Evolutionary conservation across 257 asterid genomes (phyloP), one percentile per base, ranked within the genome.

Genomic region (Handroanthus guayacan): DNA sequence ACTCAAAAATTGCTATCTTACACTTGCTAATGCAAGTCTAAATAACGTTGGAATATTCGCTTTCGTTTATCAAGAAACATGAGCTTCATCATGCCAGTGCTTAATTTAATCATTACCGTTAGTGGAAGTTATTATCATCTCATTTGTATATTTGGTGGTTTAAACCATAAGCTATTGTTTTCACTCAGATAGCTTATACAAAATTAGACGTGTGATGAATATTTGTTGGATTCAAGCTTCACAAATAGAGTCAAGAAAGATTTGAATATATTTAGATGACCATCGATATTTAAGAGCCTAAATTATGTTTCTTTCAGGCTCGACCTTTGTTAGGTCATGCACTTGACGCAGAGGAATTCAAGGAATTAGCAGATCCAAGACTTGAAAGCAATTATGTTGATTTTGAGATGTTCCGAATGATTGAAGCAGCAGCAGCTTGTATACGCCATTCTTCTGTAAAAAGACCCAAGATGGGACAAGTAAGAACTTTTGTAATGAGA

Each of bases 381-480:
- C 94, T 95, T 0, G 87, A 85, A 56, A 86, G 82, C 36, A 88
- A 89, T 69, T 93, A 84, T 34, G 88, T 83, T 9, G 84, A 62
- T 12, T 78, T 78, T 31, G 98, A 93, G 81, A 88, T 92, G 90
- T 85, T 93, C 75, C 84, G 81, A 18, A 57, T 91, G 83, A 87
- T 92, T 16, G 95, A 93, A 83, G 97, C 93, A 44, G 99, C 99
- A 36, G 92, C 99, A 69, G 97, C 97, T 79, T 95, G 99, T 57
- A 93, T 93, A 66, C 94, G 98, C 39, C 97, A 93, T 88, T 95
- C 97, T 45, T 78, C 98, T 2, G 65, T 89, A 10, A 93, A 90
- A 75, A 88, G 99, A 78, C 99, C 99, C 61, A 87, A 81, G 52
- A 95, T 95, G 98, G 94, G 97, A 69, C 98, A 93, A 92, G 99